A percentile compares a stretch with the other conserved stretches of the same genome.
Evolutionary conservation across 192 early-diverging fungal genomes (phyloP).

Genomic region (Gamsiella multidivaricata): DNA sequence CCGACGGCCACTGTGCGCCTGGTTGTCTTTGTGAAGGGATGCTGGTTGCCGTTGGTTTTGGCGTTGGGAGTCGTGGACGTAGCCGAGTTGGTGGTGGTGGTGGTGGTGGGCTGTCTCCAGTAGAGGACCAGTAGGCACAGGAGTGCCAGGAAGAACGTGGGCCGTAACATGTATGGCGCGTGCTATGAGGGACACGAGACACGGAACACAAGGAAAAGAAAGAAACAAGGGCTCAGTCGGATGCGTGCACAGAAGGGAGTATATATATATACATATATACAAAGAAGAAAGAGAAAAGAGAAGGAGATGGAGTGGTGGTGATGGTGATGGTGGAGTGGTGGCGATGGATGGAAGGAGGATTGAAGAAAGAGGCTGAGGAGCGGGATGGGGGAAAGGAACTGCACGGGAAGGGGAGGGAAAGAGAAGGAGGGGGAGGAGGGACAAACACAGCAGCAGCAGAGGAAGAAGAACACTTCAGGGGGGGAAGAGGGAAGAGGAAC

Average conservation of each 20-base stretch:
- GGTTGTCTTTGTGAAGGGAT: background rate
- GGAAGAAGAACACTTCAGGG: background rate
- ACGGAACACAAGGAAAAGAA: too few relatives aligned
- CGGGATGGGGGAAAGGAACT: too few relatives aligned
- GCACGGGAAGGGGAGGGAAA: too few relatives aligned
- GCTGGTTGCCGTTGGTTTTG: background rate
- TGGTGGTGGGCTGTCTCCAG: conserved; percentile 5
- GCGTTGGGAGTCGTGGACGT: background rate
- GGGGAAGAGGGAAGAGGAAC: background rate
- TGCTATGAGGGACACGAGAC: too few relatives aligned
- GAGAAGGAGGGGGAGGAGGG: background rate
- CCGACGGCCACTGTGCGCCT: conserved; percentile 73
- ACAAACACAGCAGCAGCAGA: background rate
- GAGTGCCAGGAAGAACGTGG: conserved; percentile 21
- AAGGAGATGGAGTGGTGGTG: too few relatives aligned
- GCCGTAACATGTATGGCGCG: conserved; percentile 20
- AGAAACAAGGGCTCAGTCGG: too few relatives aligned
- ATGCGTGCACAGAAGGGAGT: too few relatives aligned
- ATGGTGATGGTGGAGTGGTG: too few relatives aligned
- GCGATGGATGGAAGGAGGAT: background rate
- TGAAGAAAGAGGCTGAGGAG: background rate
- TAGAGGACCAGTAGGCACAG: conserved; percentile 27
- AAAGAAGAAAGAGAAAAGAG: too few relatives aligned
- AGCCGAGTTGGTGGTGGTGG: background rate
- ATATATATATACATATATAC: too few relatives aligned